phyloP scores from a whole-genome alignment of 2,329 filamentous ascomycete genomes.

The Monosporascus sp. region DNA sequence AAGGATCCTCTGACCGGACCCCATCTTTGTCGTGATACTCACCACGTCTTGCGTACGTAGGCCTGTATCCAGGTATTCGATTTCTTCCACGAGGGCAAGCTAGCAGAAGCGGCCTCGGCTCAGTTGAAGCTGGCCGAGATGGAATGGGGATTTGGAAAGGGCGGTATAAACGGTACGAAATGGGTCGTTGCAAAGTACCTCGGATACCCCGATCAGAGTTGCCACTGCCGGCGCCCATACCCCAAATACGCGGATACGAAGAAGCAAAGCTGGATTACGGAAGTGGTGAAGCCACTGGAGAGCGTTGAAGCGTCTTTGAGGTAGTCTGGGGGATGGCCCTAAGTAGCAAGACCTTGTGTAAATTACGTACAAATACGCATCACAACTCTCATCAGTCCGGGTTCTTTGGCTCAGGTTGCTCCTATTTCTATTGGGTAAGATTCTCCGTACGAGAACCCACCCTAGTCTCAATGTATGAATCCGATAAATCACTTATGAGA shows the following conservation, averaged over 20 bases:
- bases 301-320: slow-evolving; percentile 2
- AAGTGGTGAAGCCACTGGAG: slow-evolving; percentile 5
- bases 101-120: slow-evolving; percentile 37
- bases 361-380: neutral
- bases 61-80: slow-evolving; percentile 4
- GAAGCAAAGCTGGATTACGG: slow-evolving; percentile 38
- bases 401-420: no score
- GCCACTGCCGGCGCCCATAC: slow-evolving; percentile 49
- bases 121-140: slow-evolving; percentile 46
- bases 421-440: no score
- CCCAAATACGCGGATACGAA: slow-evolving; percentile 40
- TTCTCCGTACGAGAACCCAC: no score
- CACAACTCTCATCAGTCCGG: no score
- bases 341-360: neutral
- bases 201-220: slow-evolving; percentile 45
- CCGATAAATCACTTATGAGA: no score
- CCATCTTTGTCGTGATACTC: no score
- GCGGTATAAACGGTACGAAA: slow-evolving; percentile 56
- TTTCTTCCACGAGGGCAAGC: slow-evolving; percentile 25
- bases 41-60: neutral
- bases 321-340: neutral
- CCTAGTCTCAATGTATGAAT: no score
- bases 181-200: slow-evolving; percentile 50
- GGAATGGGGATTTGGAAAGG: slow-evolving; percentile 52
- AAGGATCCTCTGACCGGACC: slow-evolving; percentile 19